Percentiles rank a stretch among this genome's conserved stretches.
Conservation (phyloP, 1,139 yeast species). For the Maudiozyma humilis region DNA sequence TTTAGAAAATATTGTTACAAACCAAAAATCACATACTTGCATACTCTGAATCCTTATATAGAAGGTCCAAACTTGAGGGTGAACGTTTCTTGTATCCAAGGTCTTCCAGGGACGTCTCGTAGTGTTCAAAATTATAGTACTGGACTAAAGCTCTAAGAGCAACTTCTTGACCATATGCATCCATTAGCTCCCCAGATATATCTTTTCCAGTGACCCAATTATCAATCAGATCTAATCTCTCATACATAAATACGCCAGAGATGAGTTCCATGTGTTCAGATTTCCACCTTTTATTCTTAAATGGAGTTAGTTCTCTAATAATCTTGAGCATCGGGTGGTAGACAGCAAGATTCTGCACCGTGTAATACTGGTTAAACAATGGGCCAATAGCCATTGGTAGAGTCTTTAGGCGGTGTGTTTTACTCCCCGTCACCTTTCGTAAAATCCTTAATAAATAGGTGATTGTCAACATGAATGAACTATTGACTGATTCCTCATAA, state of each 20-base stretch:
- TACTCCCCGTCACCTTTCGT: slow-evolving; percentile 25
- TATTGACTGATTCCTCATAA: slow-evolving; percentile 10
- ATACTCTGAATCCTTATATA: slow-evolving; percentile 34
- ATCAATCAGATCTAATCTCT: slow-evolving; percentile 65
- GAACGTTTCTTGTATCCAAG: slow-evolving; percentile 45
- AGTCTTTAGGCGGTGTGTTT: slow-evolving; percentile 30
- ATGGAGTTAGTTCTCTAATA: slow-evolving; percentile 75
- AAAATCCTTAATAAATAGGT: slow-evolving; percentile 21
- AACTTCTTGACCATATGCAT: slow-evolving; percentile 78
- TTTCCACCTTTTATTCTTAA: slow-evolving; percentile 92
- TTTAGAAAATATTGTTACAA: no score
- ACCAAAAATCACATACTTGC: background rate
- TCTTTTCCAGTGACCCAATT: slow-evolving; percentile 88
- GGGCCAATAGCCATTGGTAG: slow-evolving; percentile 30
- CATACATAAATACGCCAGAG: slow-evolving; percentile 73
- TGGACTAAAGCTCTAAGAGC: slow-evolving; percentile 75
- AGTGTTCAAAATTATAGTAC: slow-evolving; percentile 61
- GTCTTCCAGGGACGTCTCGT: slow-evolving; percentile 43
- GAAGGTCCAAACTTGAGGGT: slow-evolving; percentile 21
- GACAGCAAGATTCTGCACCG: slow-evolving; percentile 50
- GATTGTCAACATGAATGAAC: slow-evolving; percentile 33
- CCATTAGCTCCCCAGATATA: slow-evolving; percentile 63
- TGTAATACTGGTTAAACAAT: slow-evolving; percentile 27
- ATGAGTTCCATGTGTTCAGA: slow-evolving; percentile 88
- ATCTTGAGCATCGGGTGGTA: slow-evolving; percentile 65